Percentiles rank a stretch among this genome's conserved stretches.
phyloP scores from a whole-genome alignment of 345 rosid species.

The Camelina sativa region DNA sequence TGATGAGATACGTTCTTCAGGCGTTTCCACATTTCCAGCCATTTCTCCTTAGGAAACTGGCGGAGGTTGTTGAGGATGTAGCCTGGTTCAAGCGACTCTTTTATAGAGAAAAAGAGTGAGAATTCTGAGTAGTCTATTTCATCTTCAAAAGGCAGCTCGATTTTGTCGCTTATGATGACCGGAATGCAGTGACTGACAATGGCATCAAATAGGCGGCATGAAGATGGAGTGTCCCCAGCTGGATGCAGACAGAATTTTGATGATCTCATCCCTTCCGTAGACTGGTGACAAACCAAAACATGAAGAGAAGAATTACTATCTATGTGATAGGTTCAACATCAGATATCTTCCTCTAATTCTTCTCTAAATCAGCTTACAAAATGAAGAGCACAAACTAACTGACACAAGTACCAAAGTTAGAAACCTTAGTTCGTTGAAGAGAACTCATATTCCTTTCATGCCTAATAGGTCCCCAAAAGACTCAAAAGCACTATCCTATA shows the following conservation, averaged over 20 bases:
- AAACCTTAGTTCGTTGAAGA: neutral
- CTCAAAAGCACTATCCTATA: neutral
- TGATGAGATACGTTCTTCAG: conserved; percentile 79
- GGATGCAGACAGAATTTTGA: conserved; percentile 92
- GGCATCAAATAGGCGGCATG: conserved; percentile 87
- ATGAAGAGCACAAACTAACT: conserved; percentile 2
- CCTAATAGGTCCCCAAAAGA: conserved; percentile 2
- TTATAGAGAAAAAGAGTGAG: conserved; percentile 73
- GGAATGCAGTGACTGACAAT: conserved; percentile 91
- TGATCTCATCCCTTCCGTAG: conserved; percentile 81
- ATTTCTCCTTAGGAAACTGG: conserved; percentile 68
- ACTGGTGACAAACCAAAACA: conserved; percentile 46
- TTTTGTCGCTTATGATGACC: conserved; percentile 74
- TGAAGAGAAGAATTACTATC: conserved; percentile 12
- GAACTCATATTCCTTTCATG: neutral
- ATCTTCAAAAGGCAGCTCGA: conserved; percentile 89
- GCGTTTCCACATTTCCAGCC: conserved; percentile 73
- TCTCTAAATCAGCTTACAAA: conserved; percentile 2
- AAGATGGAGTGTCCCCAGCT: conserved; percentile 94
- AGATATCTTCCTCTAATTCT: neutral
- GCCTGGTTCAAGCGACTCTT: conserved; percentile 71
- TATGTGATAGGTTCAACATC: conserved; percentile 13
- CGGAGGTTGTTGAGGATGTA: conserved; percentile 71
- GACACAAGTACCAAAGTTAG: conserved; percentile 19
- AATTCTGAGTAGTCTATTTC: conserved; percentile 77